phyloP scores from a whole-genome alignment of 441 rosid species.

The Arabidopsis hybrid region DNA sequence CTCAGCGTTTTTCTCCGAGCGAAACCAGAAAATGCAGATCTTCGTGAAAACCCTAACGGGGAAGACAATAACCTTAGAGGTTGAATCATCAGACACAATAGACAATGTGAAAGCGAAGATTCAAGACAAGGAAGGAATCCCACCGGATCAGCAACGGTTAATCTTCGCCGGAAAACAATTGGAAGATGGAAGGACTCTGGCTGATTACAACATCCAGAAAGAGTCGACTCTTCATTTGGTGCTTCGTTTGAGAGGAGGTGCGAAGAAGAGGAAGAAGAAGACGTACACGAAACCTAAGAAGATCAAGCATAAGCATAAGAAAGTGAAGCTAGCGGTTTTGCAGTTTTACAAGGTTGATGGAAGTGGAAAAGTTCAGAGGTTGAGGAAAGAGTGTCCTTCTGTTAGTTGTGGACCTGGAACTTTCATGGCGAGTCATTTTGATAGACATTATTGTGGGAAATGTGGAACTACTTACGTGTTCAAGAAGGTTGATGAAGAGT shows the following conservation, averaged over 20 bases:
- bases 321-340: slow-evolving; percentile 64
- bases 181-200: slow-evolving; percentile 72
- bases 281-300: slow-evolving; percentile 70
- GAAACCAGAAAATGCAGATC: slow-evolving; percentile 69
- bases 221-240: slow-evolving; percentile 71
- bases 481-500: slow-evolving; percentile 70
- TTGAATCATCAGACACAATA: slow-evolving; percentile 66
- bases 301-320: slow-evolving; percentile 69
- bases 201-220: slow-evolving; percentile 76
- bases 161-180: slow-evolving; percentile 74
- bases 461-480: slow-evolving; percentile 70
- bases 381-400: slow-evolving; percentile 72
- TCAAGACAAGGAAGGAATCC: slow-evolving; percentile 79
- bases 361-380: slow-evolving; percentile 66
- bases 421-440: slow-evolving; percentile 73
- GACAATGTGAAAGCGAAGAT: slow-evolving; percentile 78
- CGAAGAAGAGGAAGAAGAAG: slow-evolving; percentile 71
- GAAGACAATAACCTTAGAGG: slow-evolving; percentile 86
- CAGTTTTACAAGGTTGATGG: slow-evolving; percentile 74
- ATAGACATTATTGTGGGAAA: slow-evolving; percentile 71
- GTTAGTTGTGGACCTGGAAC: slow-evolving; percentile 70
- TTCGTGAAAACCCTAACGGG: slow-evolving; percentile 95
- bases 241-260: slow-evolving; percentile 69
- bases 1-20: background rate
- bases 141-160: slow-evolving; percentile 67